These are phyloP conservation scores for Trametes elegans DNA, from an alignment of 768 basidiomycete species.

Conservation along the genomic window DNA sequence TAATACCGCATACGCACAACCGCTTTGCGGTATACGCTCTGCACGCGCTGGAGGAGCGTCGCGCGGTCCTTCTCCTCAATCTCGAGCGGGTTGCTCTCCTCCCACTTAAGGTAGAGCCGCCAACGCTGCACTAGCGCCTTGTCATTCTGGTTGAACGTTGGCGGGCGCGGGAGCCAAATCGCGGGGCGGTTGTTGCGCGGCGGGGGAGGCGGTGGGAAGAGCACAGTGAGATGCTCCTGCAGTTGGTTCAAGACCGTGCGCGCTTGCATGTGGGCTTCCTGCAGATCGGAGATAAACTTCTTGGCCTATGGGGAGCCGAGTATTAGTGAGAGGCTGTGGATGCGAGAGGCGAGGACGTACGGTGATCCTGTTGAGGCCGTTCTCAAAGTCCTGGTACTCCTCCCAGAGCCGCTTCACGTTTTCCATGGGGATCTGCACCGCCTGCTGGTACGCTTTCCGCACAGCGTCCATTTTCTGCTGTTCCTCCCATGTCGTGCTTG, in stretches of 20 bases:
- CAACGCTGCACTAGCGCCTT: slow-evolving; percentile 78
- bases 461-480: slow-evolving; percentile 94
- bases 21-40: slow-evolving; percentile 85
- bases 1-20: slow-evolving; percentile 91
- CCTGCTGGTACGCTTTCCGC: slow-evolving; percentile 89
- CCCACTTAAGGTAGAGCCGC: slow-evolving; percentile 94
- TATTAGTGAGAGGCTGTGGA: neutral
- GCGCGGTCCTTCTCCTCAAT: slow-evolving; percentile 81
- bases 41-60: slow-evolving; percentile 65
- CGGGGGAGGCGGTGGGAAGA: slow-evolving; percentile 52
- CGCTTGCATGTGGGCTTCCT: slow-evolving; percentile 93
- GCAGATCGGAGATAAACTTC: slow-evolving; percentile 92
- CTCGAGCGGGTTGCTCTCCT: slow-evolving; percentile 91
- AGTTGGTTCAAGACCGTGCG: slow-evolving; percentile 85
- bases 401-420: slow-evolving; percentile 93
- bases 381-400: slow-evolving; percentile 92
- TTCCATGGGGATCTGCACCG: slow-evolving; percentile 91
- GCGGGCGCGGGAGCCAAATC: slow-evolving; percentile 64
- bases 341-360: slow-evolving; percentile 33
- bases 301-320: slow-evolving; percentile 60
- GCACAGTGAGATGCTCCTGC: slow-evolving; percentile 57
- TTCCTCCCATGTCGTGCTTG: slow-evolving; percentile 89
- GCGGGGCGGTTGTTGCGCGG: slow-evolving; percentile 40
- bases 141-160: slow-evolving; percentile 73
- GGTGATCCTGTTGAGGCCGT: slow-evolving; percentile 82